Evolutionary conservation across 495 filamentous ascomycete species (phyloP).

Genomic region (Aspergillus indologenus): DNA sequence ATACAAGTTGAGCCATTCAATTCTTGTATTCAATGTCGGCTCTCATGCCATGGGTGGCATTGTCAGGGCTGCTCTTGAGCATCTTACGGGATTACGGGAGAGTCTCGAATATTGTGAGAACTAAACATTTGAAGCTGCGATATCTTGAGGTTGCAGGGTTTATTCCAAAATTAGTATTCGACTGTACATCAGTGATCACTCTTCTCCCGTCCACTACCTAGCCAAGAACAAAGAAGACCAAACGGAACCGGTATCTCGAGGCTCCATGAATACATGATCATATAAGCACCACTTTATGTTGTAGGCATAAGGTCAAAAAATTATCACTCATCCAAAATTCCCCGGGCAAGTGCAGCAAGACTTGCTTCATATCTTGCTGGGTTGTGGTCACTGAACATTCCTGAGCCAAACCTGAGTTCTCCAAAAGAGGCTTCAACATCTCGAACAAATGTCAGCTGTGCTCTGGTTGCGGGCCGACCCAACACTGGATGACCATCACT

Average conservation of each 20-base stretch:
- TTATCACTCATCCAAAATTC: slow-evolving; percentile 48
- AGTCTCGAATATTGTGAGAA: too few species aligned
- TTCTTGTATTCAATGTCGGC: too few species aligned
- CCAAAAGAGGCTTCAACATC: slow-evolving; percentile 66
- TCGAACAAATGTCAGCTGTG: slow-evolving; percentile 62
- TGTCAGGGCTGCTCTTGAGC: too few species aligned
- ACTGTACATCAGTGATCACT: not conserved
- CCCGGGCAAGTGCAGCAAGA: slow-evolving; percentile 51
- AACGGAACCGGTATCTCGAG: not conserved
- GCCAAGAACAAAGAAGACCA: not conserved
- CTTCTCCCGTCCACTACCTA: not conserved
- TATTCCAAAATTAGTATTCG: slow-evolving; percentile 7
- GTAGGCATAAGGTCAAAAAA: slow-evolving; percentile 1
- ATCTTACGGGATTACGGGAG: too few species aligned
- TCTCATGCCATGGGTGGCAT: too few species aligned
- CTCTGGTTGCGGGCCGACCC: slow-evolving; percentile 60
- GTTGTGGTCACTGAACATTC: slow-evolving; percentile 74
- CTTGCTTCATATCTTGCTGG: slow-evolving; percentile 70
- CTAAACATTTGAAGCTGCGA: too few species aligned
- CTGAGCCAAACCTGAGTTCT: slow-evolving; percentile 66
- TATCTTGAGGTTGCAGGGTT: not conserved
- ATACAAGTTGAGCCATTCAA: too few species aligned
- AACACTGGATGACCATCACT: slow-evolving; percentile 41
- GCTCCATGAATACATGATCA: not conserved
- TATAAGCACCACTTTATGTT: slow-evolving; percentile 1